Conservation (phyloP, 306 rosid genomes). For the Vigna reflexopilosa region DNA sequence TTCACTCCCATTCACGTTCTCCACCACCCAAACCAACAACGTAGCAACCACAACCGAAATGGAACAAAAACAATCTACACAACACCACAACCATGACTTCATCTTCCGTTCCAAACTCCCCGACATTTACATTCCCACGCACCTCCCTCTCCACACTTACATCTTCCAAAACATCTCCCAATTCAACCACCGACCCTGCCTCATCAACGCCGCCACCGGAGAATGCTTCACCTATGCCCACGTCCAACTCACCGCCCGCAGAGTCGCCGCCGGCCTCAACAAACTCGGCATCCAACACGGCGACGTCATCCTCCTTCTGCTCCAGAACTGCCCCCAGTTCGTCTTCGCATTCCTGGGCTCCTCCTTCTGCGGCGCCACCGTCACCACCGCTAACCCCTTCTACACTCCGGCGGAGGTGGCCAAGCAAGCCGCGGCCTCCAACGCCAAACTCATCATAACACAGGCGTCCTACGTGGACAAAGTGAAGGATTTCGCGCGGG, state of each 20-base stretch:
- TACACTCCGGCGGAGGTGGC: conserved; percentile 66
- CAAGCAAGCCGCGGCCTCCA: conserved; percentile 60
- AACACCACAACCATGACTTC: conserved; percentile 41
- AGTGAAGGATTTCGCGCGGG: conserved; percentile 49
- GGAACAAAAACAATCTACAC: not conserved
- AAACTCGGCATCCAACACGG: conserved; percentile 59
- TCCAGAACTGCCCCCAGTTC: conserved; percentile 76
- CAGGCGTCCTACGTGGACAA: conserved; percentile 56
- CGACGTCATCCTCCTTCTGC: conserved; percentile 82
- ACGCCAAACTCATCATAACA: conserved; percentile 58
- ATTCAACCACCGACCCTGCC: conserved; percentile 63
- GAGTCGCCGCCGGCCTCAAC: conserved; percentile 68
- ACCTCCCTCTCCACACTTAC: conserved; percentile 76
- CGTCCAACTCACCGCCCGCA: conserved; percentile 58
- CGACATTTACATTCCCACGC: conserved; percentile 66
- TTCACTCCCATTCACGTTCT: not conserved
- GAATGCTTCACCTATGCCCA: conserved; percentile 51
- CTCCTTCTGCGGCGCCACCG: conserved; percentile 61
- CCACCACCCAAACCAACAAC: too few species aligned
- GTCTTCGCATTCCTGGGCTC: conserved; percentile 73
- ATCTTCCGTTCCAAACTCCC: conserved; percentile 76
- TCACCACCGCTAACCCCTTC: conserved; percentile 73
- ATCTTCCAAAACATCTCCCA: conserved; percentile 64
- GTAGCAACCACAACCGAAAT: not conserved
- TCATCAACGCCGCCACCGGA: conserved; percentile 65